Evolutionary conservation across 148 eudicot species (phyloP).

Genomic region (Spergularia bocconei): DNA sequence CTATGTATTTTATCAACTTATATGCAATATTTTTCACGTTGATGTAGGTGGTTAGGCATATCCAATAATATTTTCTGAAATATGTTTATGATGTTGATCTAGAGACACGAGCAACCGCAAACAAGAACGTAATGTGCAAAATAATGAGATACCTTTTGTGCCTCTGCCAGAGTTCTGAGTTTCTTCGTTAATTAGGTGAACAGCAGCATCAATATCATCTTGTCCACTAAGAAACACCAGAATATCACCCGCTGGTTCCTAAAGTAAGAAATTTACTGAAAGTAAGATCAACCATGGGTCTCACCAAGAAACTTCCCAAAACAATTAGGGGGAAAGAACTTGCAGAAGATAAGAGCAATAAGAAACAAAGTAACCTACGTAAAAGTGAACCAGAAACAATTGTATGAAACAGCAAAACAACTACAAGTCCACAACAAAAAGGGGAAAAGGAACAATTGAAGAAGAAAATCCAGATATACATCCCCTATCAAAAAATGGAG

Average conservation of each 20-base stretch:
- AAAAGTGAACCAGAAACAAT: not conserved
- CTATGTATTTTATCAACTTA: too few relatives aligned
- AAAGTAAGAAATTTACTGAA: not conserved
- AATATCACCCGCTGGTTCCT: slow-evolving; percentile 90
- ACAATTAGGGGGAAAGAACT: not conserved
- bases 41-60: not conserved
- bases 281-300: not conserved
- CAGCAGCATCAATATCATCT: slow-evolving; percentile 96
- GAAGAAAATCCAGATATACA: slow-evolving; percentile 1
- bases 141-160: slow-evolving; percentile 46
- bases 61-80: not conserved
- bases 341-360: not conserved
- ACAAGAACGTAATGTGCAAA: not conserved
- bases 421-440: not conserved
- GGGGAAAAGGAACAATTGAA: not conserved
- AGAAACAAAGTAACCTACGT: not conserved
- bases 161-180: slow-evolving; percentile 45
- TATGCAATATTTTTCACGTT: not conserved
- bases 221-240: slow-evolving; percentile 94
- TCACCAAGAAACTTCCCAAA: not conserved
- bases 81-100: not conserved
- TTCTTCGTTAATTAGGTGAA: slow-evolving; percentile 83
- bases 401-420: not conserved
- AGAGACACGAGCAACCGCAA: not conserved
- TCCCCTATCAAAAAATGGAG: not conserved